phyloP scores from a whole-genome alignment of 495 filamentous ascomycete species.

The Penicillium nucicola region DNA sequence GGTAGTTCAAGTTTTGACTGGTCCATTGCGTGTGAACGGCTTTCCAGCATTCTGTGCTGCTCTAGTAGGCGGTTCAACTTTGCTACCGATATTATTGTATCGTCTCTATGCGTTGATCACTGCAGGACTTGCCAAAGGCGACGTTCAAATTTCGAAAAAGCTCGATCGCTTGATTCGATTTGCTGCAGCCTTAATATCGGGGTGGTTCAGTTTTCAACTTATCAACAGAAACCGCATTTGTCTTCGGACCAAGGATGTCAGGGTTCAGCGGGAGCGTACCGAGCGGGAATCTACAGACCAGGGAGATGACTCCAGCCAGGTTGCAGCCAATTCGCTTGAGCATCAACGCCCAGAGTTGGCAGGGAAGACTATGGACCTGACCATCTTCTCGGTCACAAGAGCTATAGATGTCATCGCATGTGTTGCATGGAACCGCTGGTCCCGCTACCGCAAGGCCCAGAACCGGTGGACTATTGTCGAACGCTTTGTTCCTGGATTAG shows the following conservation, averaged over 20 bases:
- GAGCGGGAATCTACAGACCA: not conserved
- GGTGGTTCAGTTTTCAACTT: constrained; percentile 46
- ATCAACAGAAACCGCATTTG: constrained; percentile 38
- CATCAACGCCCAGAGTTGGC: constrained; percentile 42
- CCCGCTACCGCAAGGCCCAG: constrained; percentile 22
- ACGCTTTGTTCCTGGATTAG: constrained; percentile 45
- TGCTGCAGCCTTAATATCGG: constrained; percentile 40
- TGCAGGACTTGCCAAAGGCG: constrained; percentile 12
- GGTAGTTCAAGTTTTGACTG: constrained; percentile 35
- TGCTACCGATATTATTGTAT: constrained; percentile 52
- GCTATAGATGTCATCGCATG: constrained; percentile 71
- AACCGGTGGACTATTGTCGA: constrained; percentile 53
- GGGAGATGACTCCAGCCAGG: constrained; percentile 35
- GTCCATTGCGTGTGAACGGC: constrained; percentile 41
- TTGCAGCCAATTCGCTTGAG: constrained; percentile 20
- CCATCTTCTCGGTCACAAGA: constrained; percentile 72
- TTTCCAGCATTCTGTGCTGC: constrained; percentile 83
- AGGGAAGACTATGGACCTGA: constrained; percentile 82
- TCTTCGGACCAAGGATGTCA: constrained; percentile 10
- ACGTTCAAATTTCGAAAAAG: constrained; percentile 12
- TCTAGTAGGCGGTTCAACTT: constrained; percentile 71
- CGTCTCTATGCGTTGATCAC: constrained; percentile 27
- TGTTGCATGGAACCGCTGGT: constrained; percentile 58
- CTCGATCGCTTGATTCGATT: constrained; percentile 35
- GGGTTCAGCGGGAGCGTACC: constrained; percentile 1